These are phyloP conservation scores for Globisporangium echinulatum DNA, from an alignment of 352 stramenopile species.

Conservation along the genomic window DNA sequence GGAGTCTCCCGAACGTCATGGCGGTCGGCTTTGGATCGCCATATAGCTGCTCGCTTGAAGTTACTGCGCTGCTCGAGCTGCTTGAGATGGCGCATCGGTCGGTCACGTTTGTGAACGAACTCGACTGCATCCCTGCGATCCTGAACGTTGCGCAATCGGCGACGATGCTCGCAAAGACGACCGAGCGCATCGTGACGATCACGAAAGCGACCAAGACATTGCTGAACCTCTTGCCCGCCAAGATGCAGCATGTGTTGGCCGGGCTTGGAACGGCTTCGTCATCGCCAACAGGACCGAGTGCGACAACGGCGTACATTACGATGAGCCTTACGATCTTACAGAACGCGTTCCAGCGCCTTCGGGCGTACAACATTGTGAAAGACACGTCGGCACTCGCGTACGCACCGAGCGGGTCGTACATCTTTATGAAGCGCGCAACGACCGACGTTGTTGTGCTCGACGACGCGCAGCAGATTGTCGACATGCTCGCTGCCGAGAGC, in stretches of 20 bases:
- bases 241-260: slow-evolving; percentile 67
- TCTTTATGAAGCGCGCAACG: slow-evolving; percentile 57
- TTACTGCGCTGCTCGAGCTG: slow-evolving; percentile 38
- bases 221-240: slow-evolving; percentile 59
- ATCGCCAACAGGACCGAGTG: slow-evolving; percentile 12
- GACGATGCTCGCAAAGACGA: slow-evolving; percentile 72
- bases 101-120: slow-evolving; percentile 81
- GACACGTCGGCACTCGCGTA: slow-evolving; percentile 67
- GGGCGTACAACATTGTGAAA: slow-evolving; percentile 69
- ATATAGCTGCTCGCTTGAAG: slow-evolving; percentile 49
- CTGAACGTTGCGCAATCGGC: slow-evolving; percentile 77
- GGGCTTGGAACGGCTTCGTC: slow-evolving; percentile 18
- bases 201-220: slow-evolving; percentile 73
- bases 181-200: slow-evolving; percentile 71
- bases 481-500: slow-evolving; percentile 37
- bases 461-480: slow-evolving; percentile 31
- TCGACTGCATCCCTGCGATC: slow-evolving; percentile 82
- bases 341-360: slow-evolving; percentile 77
- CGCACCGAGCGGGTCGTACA: slow-evolving; percentile 65
- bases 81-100: slow-evolving; percentile 46
- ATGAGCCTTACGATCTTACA: slow-evolving; percentile 80
- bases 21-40: slow-evolving; percentile 75
- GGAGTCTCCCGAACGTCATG: slow-evolving; percentile 42
- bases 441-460: slow-evolving; percentile 41
- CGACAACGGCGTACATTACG: slow-evolving; percentile 64